These are phyloP conservation scores for Cryoendolithus antarcticus DNA, from an alignment of 2,329 filamentous ascomycete genomes.

Conservation along the genomic window DNA sequence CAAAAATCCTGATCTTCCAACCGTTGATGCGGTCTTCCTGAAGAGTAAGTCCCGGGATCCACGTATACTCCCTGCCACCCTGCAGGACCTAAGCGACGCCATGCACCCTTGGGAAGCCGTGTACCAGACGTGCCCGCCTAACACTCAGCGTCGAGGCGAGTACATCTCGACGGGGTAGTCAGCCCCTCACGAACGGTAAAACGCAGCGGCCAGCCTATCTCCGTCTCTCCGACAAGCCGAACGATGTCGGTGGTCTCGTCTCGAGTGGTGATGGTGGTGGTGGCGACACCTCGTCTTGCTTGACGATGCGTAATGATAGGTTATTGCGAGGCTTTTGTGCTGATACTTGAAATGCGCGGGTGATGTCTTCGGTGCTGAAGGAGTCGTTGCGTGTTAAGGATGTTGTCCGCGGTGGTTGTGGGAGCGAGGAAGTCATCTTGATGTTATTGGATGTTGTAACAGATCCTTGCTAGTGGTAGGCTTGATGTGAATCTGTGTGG, in stretches of 20 bases:
- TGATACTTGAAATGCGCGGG: conserved; percentile 21
- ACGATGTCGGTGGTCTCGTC: conserved; percentile 17
- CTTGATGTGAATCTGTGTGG: neutral
- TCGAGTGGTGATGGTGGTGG: conserved; percentile 21
- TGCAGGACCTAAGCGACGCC: too few relatives aligned
- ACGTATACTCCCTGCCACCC: too few relatives aligned
- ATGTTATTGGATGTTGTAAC: conserved; percentile 3
- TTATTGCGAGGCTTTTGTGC: conserved; percentile 20
- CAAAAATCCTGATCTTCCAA: too few relatives aligned
- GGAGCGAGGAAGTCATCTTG: conserved; percentile 24
- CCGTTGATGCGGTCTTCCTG: too few relatives aligned
- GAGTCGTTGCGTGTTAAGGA: conserved; percentile 23
- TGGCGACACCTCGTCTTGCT: conserved; percentile 16
- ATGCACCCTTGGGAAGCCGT: too few relatives aligned
- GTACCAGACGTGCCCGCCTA: too few relatives aligned
- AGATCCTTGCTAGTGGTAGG: neutral
- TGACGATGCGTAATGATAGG: conserved; percentile 16
- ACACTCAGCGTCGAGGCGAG: too few relatives aligned
- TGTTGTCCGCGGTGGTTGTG: conserved; percentile 12
- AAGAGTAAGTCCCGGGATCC: too few relatives aligned
- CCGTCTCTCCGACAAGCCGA: conserved; percentile 8
- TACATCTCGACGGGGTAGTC: too few relatives aligned
- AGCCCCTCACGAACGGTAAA: too few relatives aligned
- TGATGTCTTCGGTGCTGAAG: conserved; percentile 23
- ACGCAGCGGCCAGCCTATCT: too few relatives aligned